Evolutionary conservation across 345 rosid species (phyloP).

Genomic region (Populus alba): DNA sequence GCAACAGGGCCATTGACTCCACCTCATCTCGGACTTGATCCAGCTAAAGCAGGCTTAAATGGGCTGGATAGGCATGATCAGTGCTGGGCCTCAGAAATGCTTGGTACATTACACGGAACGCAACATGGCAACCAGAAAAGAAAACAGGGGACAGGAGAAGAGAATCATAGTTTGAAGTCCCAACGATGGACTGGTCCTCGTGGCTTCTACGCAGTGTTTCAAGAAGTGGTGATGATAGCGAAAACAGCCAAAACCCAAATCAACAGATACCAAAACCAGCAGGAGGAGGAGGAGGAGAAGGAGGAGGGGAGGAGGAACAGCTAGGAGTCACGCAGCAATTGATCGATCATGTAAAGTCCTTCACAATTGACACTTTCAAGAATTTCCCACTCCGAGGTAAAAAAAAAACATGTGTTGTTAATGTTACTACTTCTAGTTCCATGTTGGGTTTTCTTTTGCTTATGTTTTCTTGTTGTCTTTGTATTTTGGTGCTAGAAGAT

Average conservation of each 20-base stretch:
- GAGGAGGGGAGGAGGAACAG: conserved; percentile 31
- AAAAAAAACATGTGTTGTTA: background rate
- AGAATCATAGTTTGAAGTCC: background rate
- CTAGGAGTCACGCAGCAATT: conserved; percentile 64
- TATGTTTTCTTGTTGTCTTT: background rate
- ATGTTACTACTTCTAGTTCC: background rate
- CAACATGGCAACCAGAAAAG: too few relatives aligned
- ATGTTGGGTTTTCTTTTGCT: background rate
- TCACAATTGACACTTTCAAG: conserved; percentile 72
- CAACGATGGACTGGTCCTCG: conserved; percentile 46
- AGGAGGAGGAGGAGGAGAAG: background rate
- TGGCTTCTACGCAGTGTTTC: conserved; percentile 58
- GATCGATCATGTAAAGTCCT: conserved; percentile 56
- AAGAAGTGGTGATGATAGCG: background rate
- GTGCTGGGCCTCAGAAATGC: too few relatives aligned
- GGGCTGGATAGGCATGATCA: too few relatives aligned
- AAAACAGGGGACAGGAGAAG: too few relatives aligned
- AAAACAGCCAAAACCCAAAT: conserved; percentile 17
- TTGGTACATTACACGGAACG: too few relatives aligned
- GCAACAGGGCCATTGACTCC: too few relatives aligned
- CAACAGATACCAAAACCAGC: conserved; percentile 7
- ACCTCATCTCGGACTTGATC: too few relatives aligned
- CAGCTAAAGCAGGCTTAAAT: too few relatives aligned
- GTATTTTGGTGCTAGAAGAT: conserved; percentile 30
- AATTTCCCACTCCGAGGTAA: conserved; percentile 60